Conservation (phyloP, 2,329 filamentous ascomycete species). For the Xylaria hypoxylon region DNA sequence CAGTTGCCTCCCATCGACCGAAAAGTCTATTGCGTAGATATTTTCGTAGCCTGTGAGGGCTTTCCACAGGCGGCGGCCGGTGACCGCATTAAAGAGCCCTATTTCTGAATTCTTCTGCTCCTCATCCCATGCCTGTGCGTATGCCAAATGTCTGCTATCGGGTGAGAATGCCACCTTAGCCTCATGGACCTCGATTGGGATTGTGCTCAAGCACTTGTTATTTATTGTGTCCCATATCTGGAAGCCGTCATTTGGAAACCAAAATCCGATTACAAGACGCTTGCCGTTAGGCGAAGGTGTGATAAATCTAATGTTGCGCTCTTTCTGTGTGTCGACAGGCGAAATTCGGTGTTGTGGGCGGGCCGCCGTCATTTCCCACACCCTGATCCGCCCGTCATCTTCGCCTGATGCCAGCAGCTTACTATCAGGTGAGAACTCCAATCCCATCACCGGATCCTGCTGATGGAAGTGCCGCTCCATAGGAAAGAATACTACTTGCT, state of each 20-base stretch:
- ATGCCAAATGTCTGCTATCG: background rate
- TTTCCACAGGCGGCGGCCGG: slow-evolving; percentile 6
- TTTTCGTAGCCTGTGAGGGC: background rate
- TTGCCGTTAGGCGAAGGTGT: background rate
- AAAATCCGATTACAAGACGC: background rate
- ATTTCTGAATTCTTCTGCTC: background rate
- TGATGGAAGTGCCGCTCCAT: too few species aligned
- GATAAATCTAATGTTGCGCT: background rate
- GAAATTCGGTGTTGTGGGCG: background rate
- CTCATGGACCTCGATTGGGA: background rate
- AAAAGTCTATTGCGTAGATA: background rate
- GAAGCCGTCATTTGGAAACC: background rate
- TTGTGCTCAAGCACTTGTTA: background rate
- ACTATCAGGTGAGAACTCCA: slow-evolving; percentile 7
- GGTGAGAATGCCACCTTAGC: background rate
- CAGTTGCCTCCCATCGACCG: slow-evolving; percentile 1
- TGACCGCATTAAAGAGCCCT: slow-evolving; percentile 1
- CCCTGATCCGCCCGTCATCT: background rate
- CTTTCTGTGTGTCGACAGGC: too few species aligned
- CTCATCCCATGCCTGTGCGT: background rate
- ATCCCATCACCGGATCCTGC: too few species aligned
- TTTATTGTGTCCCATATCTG: slow-evolving; percentile 4
- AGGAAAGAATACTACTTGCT: background rate
- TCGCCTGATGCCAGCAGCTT: background rate
- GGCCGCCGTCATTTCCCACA: background rate